Percentiles rank a stretch among this genome's conserved stretches.
phyloP scores from a whole-genome alignment of 164 flowering plant species.

The Tetrastigma voinierianum region DNA sequence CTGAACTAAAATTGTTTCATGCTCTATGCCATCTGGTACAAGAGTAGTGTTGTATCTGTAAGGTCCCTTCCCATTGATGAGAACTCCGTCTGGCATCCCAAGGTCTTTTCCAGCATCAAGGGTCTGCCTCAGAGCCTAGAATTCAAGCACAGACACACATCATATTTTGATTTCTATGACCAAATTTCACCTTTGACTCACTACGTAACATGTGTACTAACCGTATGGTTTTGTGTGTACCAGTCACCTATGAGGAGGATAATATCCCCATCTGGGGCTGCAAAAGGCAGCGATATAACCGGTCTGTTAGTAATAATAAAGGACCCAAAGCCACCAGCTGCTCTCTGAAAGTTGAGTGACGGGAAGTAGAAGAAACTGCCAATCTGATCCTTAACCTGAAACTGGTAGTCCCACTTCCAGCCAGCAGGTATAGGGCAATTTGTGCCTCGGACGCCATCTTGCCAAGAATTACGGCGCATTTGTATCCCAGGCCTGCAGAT shows the following conservation, averaged over 20 bases:
- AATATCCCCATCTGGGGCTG: conserved; percentile 44
- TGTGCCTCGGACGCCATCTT: conserved; percentile 60
- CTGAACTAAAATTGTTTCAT: conserved; percentile 56
- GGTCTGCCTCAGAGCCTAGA: conserved; percentile 38
- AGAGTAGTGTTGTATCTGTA: conserved; percentile 57
- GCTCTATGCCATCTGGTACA: conserved; percentile 61
- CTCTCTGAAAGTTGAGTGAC: conserved; percentile 42
- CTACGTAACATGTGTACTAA: conserved; percentile 7
- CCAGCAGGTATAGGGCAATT: conserved; percentile 53
- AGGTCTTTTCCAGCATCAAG: conserved; percentile 60
- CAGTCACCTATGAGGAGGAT: conserved; percentile 52
- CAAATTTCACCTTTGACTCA: too few relatives aligned
- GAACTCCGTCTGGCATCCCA: conserved; percentile 75
- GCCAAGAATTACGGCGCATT: conserved; percentile 51
- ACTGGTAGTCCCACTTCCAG: conserved; percentile 49
- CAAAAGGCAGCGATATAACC: conserved; percentile 38
- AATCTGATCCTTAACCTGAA: conserved; percentile 63
- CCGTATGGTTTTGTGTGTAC: conserved; percentile 48
- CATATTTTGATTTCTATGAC: too few relatives aligned
- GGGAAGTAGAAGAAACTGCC: conserved; percentile 27
- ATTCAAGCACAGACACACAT: not conserved
- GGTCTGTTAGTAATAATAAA: conserved; percentile 31
- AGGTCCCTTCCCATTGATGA: conserved; percentile 80
- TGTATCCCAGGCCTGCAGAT: conserved; percentile 46
- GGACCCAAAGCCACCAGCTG: conserved; percentile 53